phyloP scores from a whole-genome alignment of 169 alveolate genomes.

The Cryptosporidium parvum region DNA sequence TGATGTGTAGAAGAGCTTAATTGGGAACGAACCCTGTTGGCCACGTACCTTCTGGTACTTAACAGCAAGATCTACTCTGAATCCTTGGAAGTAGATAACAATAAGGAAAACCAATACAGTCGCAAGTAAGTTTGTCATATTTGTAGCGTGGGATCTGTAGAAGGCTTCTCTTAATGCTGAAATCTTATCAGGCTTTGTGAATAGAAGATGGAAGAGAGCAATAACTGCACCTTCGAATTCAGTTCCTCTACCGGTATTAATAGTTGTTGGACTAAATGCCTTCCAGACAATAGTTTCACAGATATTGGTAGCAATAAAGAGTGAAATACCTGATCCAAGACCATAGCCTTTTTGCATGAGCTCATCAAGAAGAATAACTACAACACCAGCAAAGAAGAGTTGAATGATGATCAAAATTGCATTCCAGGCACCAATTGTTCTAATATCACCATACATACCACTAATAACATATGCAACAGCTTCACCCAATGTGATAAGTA shows the following conservation, averaged over 20 bases:
- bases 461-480: conserved; percentile 97
- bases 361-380: conserved; percentile 98
- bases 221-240: conserved; percentile 99
- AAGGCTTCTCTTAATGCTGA: conserved; percentile 94
- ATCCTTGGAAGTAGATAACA: conserved; percentile 99
- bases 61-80: conserved; percentile 97
- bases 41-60: conserved; percentile 97
- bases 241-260: conserved; percentile 96
- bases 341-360: conserved; percentile 99
- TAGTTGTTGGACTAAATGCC: conserved; percentile 98
- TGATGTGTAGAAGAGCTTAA: conserved; percentile 99
- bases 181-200: conserved; percentile 92
- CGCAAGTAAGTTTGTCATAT: conserved; percentile 96
- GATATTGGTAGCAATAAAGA: conserved; percentile 99
- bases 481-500: conserved; percentile 98
- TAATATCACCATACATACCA: conserved; percentile 98
- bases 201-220: conserved; percentile 96
- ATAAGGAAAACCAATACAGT: conserved; percentile 96
- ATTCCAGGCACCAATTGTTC: conserved; percentile 97
- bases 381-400: conserved; percentile 99
- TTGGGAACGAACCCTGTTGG: conserved; percentile 97
- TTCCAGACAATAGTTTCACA: conserved; percentile 99
- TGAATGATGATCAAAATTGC: conserved; percentile 96
- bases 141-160: conserved; percentile 98
- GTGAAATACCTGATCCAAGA: conserved; percentile 99